phyloP scores from a whole-genome alignment of 441 rosid genomes.

The Adansonia rubrostipa region DNA sequence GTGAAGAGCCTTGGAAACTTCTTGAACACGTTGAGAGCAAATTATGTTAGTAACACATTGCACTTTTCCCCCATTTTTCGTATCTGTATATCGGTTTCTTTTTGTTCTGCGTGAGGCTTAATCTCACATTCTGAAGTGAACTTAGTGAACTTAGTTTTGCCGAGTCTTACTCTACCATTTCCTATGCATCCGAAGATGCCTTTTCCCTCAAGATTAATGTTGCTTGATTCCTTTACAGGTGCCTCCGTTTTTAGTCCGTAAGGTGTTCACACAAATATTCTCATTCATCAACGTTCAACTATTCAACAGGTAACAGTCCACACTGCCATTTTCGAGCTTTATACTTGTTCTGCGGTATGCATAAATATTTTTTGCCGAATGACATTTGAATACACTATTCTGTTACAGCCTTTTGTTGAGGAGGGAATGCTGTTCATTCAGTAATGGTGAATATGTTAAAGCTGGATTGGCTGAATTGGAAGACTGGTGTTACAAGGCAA shows the following conservation, averaged over 20 bases:
- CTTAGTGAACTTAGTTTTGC: background rate
- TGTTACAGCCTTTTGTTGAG: slow-evolving; percentile 76
- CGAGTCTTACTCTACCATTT: background rate
- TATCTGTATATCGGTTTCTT: background rate
- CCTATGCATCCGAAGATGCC: background rate
- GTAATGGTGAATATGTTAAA: slow-evolving; percentile 97
- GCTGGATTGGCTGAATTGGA: slow-evolving; percentile 97
- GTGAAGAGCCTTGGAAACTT: slow-evolving; percentile 94
- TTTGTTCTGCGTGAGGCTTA: background rate
- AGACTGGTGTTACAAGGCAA: slow-evolving; percentile 95
- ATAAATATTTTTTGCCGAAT: background rate
- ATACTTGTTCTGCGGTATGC: background rate
- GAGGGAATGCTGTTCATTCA: slow-evolving; percentile 97
- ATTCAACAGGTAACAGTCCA: slow-evolving; percentile 34
- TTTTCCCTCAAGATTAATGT: background rate
- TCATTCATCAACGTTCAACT: slow-evolving; percentile 34
- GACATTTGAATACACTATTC: background rate
- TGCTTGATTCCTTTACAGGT: slow-evolving; percentile 24
- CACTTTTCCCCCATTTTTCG: background rate
- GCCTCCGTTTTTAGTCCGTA: slow-evolving; percentile 31
- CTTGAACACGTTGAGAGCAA: slow-evolving; percentile 78
- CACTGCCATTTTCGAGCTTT: background rate
- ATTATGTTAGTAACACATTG: slow-evolving; percentile 58
- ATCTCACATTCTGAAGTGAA: background rate
- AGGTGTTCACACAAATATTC: slow-evolving; percentile 33